These are phyloP conservation scores for Geotrichum candidum DNA, from an alignment of 1,139 yeast species.

Conservation along the genomic window DNA sequence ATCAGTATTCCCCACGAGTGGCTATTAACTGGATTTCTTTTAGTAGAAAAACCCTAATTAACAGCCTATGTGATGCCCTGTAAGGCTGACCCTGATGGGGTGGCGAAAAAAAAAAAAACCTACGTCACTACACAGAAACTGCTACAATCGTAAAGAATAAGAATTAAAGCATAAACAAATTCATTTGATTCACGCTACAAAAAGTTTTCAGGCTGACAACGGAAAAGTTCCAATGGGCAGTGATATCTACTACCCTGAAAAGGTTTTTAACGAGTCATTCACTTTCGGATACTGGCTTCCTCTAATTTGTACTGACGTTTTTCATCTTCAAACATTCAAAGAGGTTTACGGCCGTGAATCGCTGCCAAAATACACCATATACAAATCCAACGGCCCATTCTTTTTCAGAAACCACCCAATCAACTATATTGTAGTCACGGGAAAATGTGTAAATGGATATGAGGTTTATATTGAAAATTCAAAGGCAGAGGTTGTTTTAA, in stretches of 20 bases:
- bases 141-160: background rate
- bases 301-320: constrained; percentile 21
- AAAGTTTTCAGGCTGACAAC: background rate
- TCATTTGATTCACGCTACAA: background rate
- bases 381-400: constrained; percentile 20
- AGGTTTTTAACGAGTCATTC: constrained; percentile 17
- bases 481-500: constrained; percentile 1
- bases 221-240: background rate
- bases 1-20: too few species aligned
- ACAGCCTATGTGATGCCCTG: too few species aligned
- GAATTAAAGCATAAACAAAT: background rate
- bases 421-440: constrained; percentile 26
- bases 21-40: too few species aligned
- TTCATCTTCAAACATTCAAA: constrained; percentile 15
- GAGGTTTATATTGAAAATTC: constrained; percentile 13
- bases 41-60: too few species aligned
- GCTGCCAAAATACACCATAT: constrained; percentile 7
- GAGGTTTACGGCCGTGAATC: constrained; percentile 16
- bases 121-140: background rate
- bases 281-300: constrained; percentile 27
- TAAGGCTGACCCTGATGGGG: too few species aligned
- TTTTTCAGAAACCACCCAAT: constrained; percentile 30
- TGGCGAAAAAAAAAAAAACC: background rate
- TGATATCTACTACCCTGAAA: constrained; percentile 18
- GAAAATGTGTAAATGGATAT: constrained; percentile 18